phyloP scores from a whole-genome alignment of 1,284 basidiomycete genomes.

The Gymnopus androsaceus region DNA sequence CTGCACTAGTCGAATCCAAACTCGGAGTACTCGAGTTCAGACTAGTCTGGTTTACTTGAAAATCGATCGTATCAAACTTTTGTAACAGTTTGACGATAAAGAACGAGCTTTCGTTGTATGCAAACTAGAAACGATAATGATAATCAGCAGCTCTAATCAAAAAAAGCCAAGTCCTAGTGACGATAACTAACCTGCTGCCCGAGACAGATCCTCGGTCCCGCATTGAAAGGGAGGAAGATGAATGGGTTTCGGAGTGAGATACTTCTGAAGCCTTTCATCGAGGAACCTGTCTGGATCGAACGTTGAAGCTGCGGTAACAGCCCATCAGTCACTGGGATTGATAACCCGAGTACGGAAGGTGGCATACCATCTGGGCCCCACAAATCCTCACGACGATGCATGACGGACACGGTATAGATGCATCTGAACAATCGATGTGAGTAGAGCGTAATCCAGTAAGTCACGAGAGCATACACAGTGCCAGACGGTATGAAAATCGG shows the following conservation, averaged over 20 bases:
- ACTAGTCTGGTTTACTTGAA: constrained; percentile 45
- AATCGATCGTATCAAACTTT: constrained; percentile 43
- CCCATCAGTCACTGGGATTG: constrained; percentile 23
- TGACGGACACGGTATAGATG: constrained; percentile 32
- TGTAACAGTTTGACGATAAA: constrained; percentile 47
- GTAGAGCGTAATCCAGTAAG: background rate
- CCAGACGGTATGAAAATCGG: constrained; percentile 24
- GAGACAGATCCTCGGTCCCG: constrained; percentile 58
- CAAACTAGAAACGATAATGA: constrained; percentile 29
- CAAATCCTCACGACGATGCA: constrained; percentile 34
- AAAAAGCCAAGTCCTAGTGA: no score
- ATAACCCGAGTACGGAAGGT: background rate
- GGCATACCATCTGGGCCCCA: constrained; percentile 37
- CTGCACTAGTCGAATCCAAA: constrained; percentile 33
- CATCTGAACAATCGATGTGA: constrained; percentile 5
- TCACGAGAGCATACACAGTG: constrained; percentile 28
- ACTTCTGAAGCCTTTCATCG: constrained; percentile 51
- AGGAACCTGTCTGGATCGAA: constrained; percentile 60
- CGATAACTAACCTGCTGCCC: constrained; percentile 52
- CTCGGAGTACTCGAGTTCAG: constrained; percentile 32
- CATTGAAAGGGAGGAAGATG: constrained; percentile 65
- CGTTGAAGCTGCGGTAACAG: constrained; percentile 30
- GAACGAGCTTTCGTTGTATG: constrained; percentile 42
- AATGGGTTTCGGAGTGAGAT: constrained; percentile 57
- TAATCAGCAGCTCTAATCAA: no score